Evolutionary conservation across 163 green algal species (phyloP), one percentile per base, ranked within the genome.

Genomic region (Dunaliella salina): DNA sequence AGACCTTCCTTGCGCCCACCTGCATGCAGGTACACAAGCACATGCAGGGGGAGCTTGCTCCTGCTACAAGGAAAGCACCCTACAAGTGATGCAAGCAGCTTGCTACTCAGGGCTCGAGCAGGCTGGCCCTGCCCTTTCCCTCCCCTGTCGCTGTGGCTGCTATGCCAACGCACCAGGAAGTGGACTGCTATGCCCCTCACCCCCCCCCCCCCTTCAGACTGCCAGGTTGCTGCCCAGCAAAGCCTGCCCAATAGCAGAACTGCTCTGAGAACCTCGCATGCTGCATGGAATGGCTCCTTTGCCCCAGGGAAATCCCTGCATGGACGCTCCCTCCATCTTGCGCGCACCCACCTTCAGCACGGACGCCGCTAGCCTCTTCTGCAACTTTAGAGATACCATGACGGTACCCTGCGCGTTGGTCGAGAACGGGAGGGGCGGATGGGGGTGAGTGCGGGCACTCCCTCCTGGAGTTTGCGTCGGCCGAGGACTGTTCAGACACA

Each of bases 321-420:
- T 33, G 78, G 20, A 29, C 29, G 32, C 29, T 4, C 29, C 78
- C 32, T 25, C 33, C 20, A 3, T 4, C n/a, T 17, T 33, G 78
- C 78, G 45, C 20, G 78, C 78, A 25, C 83, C 5, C 78, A 99
- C 94, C 88, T 94, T 94, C 81, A 99, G 91, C 45, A 99, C 95
- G 71, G 93, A 97, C 67, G 97, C 95, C 82, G 97, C 97, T 87
- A 99, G 95, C 90, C 97, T 92, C 96, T 99, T 99, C 93, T 99
- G 97, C 85, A 99, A 91, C 91, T 94, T 94, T 32, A 94, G 91
- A 17, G 88, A 91, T 84, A 94, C 91, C 91, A 94, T 94, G 83
- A 8, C 80, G 57, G 78, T 82, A 82, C 29, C 67, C 40, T 50
- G 40, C 40, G 40, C 40, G 40, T 3, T 50, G 40, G 8, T 15